These are phyloP conservation scores for Pichia sp. DNA, from an alignment of 1,139 yeast genomes.

Conservation along the genomic window DNA sequence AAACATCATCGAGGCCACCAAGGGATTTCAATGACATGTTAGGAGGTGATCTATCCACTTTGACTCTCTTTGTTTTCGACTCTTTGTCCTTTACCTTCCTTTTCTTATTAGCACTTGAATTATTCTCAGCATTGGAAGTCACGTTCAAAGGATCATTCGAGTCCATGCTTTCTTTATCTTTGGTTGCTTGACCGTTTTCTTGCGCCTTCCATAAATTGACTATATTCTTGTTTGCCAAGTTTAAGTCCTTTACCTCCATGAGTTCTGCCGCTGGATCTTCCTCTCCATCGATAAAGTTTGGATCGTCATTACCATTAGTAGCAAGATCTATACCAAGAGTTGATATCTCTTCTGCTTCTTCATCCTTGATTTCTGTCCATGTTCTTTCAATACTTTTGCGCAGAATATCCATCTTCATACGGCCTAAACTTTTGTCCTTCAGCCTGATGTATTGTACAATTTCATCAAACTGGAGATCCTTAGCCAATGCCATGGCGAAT, in stretches of 20 bases:
- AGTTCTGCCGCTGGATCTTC: slow-evolving; percentile 35
- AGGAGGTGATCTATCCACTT: slow-evolving; percentile 68
- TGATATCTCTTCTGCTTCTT: slow-evolving; percentile 31
- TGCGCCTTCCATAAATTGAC: slow-evolving; percentile 61
- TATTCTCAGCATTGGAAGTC: slow-evolving; percentile 18
- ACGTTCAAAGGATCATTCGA: slow-evolving; percentile 3
- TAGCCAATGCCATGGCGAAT: slow-evolving; percentile 47
- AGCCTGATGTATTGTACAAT: slow-evolving; percentile 51
- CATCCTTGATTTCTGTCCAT: slow-evolving; percentile 32
- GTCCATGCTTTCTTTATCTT: slow-evolving; percentile 2
- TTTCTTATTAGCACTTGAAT: not conserved
- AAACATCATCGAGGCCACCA: slow-evolving; percentile 85
- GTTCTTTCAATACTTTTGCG: slow-evolving; percentile 42
- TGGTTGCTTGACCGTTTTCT: slow-evolving; percentile 3
- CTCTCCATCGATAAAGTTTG: slow-evolving; percentile 31
- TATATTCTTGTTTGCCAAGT: slow-evolving; percentile 71
- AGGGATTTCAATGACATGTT: slow-evolving; percentile 58
- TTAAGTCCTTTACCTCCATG: slow-evolving; percentile 59
- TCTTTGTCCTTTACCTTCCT: slow-evolving; percentile 36
- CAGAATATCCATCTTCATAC: slow-evolving; percentile 54
- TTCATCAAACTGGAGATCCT: slow-evolving; percentile 49
- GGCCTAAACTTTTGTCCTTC: slow-evolving; percentile 59
- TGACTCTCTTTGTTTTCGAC: slow-evolving; percentile 35
- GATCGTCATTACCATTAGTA: slow-evolving; percentile 33
- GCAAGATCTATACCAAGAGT: slow-evolving; percentile 23